phyloP scores from a whole-genome alignment of 805 yeast genomes.

The Candida krabiensis region DNA sequence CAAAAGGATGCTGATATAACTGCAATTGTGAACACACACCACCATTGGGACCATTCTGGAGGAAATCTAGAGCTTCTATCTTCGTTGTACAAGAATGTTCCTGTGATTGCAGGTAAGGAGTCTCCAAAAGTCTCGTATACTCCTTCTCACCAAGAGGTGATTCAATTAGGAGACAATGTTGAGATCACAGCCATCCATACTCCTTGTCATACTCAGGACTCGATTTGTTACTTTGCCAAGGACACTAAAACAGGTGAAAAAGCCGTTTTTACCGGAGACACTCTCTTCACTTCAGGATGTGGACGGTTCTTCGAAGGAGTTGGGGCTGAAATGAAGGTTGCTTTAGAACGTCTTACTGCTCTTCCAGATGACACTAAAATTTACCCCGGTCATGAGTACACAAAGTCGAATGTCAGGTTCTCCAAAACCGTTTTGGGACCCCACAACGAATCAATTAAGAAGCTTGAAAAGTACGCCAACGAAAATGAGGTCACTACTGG shows the following conservation, averaged over 20 bases:
- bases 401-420: constrained; percentile 76
- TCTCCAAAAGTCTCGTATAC: constrained; percentile 71
- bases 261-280: constrained; percentile 94
- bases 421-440: constrained; percentile 60
- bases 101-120: constrained; percentile 82
- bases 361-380: constrained; percentile 73
- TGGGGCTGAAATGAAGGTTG: constrained; percentile 73
- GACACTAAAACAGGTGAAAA: constrained; percentile 64
- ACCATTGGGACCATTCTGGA: constrained; percentile 92
- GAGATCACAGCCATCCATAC: constrained; percentile 83
- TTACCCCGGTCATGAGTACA: constrained; percentile 96
- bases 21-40: constrained; percentile 93
- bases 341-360: constrained; percentile 59
- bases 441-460: constrained; percentile 49
- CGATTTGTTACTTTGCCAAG: constrained; percentile 78
- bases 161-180: constrained; percentile 63
- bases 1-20: constrained; percentile 46
- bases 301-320: constrained; percentile 96
- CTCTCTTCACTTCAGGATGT: constrained; percentile 90
- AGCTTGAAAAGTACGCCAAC: constrained; percentile 50
- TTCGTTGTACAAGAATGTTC: constrained; percentile 43
- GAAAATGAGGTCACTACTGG: constrained; percentile 81
- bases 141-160: constrained; percentile 62
- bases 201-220: constrained; percentile 97
- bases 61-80: constrained; percentile 56